A percentile compares a stretch with the other conserved stretches of the same genome.
phyloP scores from a whole-genome alignment of 202 grass and related monocot species.

The Eragrostis tef region DNA sequence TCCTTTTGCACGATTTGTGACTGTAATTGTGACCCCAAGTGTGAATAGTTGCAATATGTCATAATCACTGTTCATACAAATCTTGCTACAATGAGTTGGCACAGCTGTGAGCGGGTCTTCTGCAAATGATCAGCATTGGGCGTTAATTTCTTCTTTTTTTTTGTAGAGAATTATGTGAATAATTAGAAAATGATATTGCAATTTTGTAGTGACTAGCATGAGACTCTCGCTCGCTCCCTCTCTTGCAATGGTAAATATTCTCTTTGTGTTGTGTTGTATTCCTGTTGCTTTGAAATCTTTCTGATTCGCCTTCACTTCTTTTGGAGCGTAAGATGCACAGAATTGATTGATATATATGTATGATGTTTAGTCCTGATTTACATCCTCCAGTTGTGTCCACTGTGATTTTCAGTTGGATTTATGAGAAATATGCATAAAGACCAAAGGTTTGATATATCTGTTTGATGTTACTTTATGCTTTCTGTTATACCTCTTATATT shows the following conservation, averaged over 20 bases:
- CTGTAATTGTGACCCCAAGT: not conserved
- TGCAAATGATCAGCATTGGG: constrained; percentile 35
- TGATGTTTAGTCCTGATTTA: not conserved
- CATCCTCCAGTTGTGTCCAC: not conserved
- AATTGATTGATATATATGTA: not conserved
- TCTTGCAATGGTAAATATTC: not conserved
- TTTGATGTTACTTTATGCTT: too few relatives aligned
- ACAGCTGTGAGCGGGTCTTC: not conserved
- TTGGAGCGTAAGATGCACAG: not conserved
- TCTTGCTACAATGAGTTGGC: not conserved
- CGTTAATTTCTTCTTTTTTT: too few relatives aligned
- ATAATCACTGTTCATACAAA: not conserved
- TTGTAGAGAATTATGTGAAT: not conserved
- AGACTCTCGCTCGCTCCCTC: not conserved
- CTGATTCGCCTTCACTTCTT: not conserved
- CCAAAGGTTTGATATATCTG: not conserved
- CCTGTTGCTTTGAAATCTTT: not conserved
- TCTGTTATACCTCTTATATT: not conserved
- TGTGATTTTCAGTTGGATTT: not conserved
- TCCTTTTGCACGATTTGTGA: not conserved
- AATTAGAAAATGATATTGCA: not conserved
- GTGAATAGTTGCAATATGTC: constrained; percentile 23
- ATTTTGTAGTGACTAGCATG: not conserved
- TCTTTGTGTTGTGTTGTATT: not conserved
- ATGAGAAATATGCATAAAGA: not conserved